Percentiles rank a stretch among this genome's conserved stretches.
Conservation (phyloP, 306 rosid species). For the Medicago arabica region DNA sequence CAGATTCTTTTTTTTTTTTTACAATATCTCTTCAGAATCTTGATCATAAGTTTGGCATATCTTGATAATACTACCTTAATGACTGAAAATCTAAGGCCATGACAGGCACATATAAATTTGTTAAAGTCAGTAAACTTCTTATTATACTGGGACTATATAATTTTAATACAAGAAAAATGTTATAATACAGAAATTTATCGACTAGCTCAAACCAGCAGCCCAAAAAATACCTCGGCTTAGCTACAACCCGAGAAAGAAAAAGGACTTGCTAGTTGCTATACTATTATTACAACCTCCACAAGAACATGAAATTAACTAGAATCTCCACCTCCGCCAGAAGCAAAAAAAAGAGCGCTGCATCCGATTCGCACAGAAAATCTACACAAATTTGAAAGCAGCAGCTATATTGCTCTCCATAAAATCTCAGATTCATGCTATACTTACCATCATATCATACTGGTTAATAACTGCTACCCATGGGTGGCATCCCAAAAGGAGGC, state of each 20-base stretch:
- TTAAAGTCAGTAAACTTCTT: slow-evolving; percentile 48
- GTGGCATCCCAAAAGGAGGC: slow-evolving; percentile 99
- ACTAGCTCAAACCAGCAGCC: slow-evolving; percentile 62
- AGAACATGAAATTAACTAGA: slow-evolving; percentile 54
- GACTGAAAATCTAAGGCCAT: slow-evolving; percentile 19
- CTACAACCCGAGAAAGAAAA: slow-evolving; percentile 46
- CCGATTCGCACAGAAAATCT: slow-evolving; percentile 49
- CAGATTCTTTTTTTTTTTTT: background rate
- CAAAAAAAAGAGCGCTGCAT: slow-evolving; percentile 50
- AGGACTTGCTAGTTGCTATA: slow-evolving; percentile 67
- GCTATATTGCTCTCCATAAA: slow-evolving; percentile 50
- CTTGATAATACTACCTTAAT: background rate
- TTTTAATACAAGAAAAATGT: slow-evolving; percentile 50
- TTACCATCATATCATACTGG: slow-evolving; percentile 16
- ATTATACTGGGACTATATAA: slow-evolving; percentile 47
- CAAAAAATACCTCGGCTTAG: slow-evolving; percentile 65
- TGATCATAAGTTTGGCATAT: slow-evolving; percentile 1
- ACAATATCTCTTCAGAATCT: background rate
- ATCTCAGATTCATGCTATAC: slow-evolving; percentile 34
- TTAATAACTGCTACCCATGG: slow-evolving; percentile 93
- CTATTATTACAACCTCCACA: slow-evolving; percentile 51
- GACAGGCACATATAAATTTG: slow-evolving; percentile 40
- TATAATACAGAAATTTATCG: slow-evolving; percentile 55
- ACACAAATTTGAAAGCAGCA: slow-evolving; percentile 40
- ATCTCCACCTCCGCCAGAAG: slow-evolving; percentile 48